These are phyloP conservation scores for Heterotrichella gracilis DNA, from an alignment of 352 stramenopile genomes.

Conservation along the genomic window DNA sequence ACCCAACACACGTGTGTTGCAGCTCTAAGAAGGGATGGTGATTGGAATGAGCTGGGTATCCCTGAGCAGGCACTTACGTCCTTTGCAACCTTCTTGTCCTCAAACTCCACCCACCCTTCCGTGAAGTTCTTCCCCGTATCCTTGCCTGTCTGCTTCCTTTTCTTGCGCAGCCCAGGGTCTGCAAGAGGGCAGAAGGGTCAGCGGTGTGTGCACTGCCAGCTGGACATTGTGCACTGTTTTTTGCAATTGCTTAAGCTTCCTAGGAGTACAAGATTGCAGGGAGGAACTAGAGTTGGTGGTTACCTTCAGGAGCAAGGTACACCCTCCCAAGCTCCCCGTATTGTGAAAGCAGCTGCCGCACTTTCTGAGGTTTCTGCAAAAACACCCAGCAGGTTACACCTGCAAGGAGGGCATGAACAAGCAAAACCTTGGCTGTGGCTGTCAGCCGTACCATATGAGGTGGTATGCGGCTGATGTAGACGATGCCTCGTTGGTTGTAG, in stretches of 20 bases:
- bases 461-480: no score
- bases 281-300: no score
- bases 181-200: neutral
- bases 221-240: no score
- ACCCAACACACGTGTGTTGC: neutral
- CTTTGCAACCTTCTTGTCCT: conserved; percentile 73
- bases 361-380: conserved; percentile 5
- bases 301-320: conserved; percentile 7
- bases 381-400: no score
- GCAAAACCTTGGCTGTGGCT: no score
- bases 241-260: no score
- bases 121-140: conserved; percentile 36
- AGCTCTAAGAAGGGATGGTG: neutral
- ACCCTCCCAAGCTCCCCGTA: neutral
- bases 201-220: no score
- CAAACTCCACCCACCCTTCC: conserved; percentile 93
- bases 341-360: neutral
- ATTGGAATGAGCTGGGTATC: neutral
- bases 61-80: conserved; percentile 56
- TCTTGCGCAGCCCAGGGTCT: neutral
- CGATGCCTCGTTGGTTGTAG: no score
- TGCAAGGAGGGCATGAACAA: no score
- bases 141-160: conserved; percentile 20
- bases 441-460: no score
- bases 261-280: no score